Evolutionary conservation across 208 protist genomes (phyloP).

Genomic region (Crithidia acanthocephali): DNA sequence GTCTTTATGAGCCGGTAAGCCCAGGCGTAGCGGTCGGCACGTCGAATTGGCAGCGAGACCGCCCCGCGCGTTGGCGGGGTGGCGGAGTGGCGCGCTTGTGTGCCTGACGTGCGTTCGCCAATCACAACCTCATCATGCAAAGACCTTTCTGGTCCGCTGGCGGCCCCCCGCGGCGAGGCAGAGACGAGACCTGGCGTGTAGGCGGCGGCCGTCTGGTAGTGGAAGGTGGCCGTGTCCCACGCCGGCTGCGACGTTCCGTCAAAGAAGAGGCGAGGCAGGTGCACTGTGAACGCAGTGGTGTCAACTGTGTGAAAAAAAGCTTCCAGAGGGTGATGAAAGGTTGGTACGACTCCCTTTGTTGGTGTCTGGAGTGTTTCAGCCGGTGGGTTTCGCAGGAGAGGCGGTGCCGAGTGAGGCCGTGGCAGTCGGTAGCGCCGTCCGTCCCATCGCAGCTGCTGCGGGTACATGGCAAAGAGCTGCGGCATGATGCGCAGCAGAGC

Average conservation of each 20-base stretch:
- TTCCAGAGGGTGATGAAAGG: slow-evolving; percentile 50
- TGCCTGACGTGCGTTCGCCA: no score
- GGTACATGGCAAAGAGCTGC: slow-evolving; percentile 27
- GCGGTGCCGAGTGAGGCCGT: neutral
- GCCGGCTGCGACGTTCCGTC: slow-evolving; percentile 12
- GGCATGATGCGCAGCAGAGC: slow-evolving; percentile 30
- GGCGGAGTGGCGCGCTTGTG: no score
- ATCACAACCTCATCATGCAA: no score
- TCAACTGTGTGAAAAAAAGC: slow-evolving; percentile 39
- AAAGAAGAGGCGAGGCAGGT: slow-evolving; percentile 20
- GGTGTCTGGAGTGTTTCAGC: no score
- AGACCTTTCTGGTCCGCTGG: no score
- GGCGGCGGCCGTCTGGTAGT: slow-evolving; percentile 9
- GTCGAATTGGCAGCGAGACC: slow-evolving; percentile 12
- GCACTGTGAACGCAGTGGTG: slow-evolving; percentile 18
- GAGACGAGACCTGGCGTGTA: slow-evolving; percentile 15
- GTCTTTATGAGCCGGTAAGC: slow-evolving; percentile 39
- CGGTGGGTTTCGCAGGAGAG: neutral
- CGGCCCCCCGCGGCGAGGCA: neutral
- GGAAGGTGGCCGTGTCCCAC: neutral
- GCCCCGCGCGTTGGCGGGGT: neutral
- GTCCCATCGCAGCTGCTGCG: slow-evolving; percentile 39
- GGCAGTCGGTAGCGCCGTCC: slow-evolving; percentile 38
- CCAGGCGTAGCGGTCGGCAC: slow-evolving; percentile 8
- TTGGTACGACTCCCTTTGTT: neutral